Conservation (phyloP, 2,329 filamentous ascomycete genomes). For the Fusarium abutilonis region DNA sequence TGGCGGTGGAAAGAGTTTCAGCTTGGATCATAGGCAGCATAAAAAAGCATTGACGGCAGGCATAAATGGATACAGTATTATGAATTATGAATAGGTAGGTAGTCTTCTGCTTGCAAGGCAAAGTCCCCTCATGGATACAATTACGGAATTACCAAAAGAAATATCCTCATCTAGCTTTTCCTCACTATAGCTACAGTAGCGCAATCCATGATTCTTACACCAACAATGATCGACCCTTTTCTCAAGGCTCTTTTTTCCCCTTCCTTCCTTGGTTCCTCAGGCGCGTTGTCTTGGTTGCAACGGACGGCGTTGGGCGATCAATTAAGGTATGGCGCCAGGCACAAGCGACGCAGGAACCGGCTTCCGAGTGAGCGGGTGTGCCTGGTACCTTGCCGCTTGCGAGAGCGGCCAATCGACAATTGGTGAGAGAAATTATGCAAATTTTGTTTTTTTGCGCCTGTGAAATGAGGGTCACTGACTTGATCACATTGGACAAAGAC, state of each 20-base stretch:
- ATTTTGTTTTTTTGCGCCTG: constrained; percentile 41
- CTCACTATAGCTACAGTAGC: constrained; percentile 31
- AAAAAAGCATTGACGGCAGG: not conserved
- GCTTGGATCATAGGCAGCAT: constrained; percentile 12
- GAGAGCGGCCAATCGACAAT: constrained; percentile 10
- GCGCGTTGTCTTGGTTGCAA: constrained; percentile 1
- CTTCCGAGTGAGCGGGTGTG: constrained; percentile 30
- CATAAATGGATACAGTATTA: not conserved
- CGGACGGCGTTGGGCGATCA: not conserved
- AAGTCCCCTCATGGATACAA: no score
- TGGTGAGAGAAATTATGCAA: constrained; percentile 45
- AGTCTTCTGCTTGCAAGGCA: not conserved
- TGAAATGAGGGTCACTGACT: constrained; percentile 16
- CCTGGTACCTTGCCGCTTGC: constrained; percentile 11
- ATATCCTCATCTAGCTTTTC: constrained; percentile 32
- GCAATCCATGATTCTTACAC: not conserved
- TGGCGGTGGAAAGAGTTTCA: constrained; percentile 26
- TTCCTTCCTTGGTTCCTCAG: not conserved
- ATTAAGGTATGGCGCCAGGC: constrained; percentile 39
- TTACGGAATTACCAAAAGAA: not conserved
- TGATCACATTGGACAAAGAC: constrained; percentile 22
- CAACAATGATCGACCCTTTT: constrained; percentile 14
- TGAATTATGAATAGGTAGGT: no score
- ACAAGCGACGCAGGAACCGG: constrained; percentile 42
- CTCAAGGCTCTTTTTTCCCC: constrained; percentile 7